Evolutionary conservation across 805 yeast genomes (phyloP).

Genomic region (Starmerella potacharoeniae): DNA sequence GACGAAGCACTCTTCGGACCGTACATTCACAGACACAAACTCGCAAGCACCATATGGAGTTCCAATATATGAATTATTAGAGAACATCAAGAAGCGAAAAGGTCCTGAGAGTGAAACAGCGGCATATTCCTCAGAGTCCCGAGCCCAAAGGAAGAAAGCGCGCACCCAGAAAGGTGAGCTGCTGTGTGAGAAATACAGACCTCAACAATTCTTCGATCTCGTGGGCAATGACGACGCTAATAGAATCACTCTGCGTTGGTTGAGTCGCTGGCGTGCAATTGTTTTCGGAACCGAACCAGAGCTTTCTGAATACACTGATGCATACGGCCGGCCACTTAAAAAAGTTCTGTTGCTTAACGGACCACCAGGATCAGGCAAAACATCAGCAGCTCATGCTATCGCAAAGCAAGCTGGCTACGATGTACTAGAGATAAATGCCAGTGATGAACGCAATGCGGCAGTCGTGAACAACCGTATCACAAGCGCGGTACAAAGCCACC

Average conservation of each 20-base stretch:
- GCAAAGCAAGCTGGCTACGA: constrained; percentile 75
- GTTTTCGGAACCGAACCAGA: constrained; percentile 14
- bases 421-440: constrained; percentile 75
- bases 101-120: background rate
- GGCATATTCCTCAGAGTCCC: background rate
- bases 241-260: constrained; percentile 49
- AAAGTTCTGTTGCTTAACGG: constrained; percentile 73
- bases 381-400: constrained; percentile 74
- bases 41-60: constrained; percentile 17
- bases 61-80: constrained; percentile 16
- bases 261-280: constrained; percentile 44
- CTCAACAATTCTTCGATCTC: constrained; percentile 49
- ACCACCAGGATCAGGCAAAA: constrained; percentile 89
- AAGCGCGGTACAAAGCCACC: constrained; percentile 47
- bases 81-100: background rate
- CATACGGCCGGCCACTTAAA: constrained; percentile 38
- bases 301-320: constrained; percentile 30
- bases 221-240: constrained; percentile 60
- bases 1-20: background rate
- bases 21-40: background rate
- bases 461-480: constrained; percentile 26
- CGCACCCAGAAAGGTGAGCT: constrained; percentile 13
- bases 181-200: constrained; percentile 61
- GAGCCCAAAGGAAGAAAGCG: background rate
- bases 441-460: constrained; percentile 57